Conservation (phyloP, 1,284 basidiomycete species). For the Marasmius oreades region DNA sequence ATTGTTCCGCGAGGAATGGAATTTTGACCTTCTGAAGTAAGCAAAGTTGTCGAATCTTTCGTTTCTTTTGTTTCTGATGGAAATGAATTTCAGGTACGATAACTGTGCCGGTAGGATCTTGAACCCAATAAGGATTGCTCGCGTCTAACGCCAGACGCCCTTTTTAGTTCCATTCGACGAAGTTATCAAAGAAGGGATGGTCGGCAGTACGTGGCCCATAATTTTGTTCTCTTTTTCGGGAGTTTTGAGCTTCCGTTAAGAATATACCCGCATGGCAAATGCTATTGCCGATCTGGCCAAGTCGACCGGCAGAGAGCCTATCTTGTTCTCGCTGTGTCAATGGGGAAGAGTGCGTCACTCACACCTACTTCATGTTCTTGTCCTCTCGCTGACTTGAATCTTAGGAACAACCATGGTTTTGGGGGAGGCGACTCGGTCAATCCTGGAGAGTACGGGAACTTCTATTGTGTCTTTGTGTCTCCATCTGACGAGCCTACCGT, state of each 20-base stretch:
- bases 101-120: slow-evolving; percentile 45
- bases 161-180: slow-evolving; percentile 48
- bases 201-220: slow-evolving; percentile 38
- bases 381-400: not conserved
- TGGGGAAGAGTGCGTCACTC: slow-evolving; percentile 42
- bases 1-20: slow-evolving; percentile 49
- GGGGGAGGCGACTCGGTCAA: slow-evolving; percentile 41
- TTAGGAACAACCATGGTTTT: slow-evolving; percentile 21
- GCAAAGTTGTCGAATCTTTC: slow-evolving; percentile 15
- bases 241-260: slow-evolving; percentile 21
- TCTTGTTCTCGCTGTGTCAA: slow-evolving; percentile 49
- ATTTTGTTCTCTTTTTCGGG: slow-evolving; percentile 1
- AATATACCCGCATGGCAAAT: slow-evolving; percentile 45
- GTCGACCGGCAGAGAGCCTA: slow-evolving; percentile 34
- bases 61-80: not conserved
- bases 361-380: not conserved
- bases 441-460: slow-evolving; percentile 40
- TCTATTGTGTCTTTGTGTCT: not conserved
- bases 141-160: not conserved
- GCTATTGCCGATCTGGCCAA: slow-evolving; percentile 40
- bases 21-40: slow-evolving; percentile 57
- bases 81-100: slow-evolving; percentile 41
- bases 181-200: slow-evolving; percentile 47
- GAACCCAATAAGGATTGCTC: not conserved
- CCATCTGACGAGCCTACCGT: slow-evolving; percentile 20